phyloP scores from a whole-genome alignment of 305 asterid genomes.

The Fraxinus platypoda region DNA sequence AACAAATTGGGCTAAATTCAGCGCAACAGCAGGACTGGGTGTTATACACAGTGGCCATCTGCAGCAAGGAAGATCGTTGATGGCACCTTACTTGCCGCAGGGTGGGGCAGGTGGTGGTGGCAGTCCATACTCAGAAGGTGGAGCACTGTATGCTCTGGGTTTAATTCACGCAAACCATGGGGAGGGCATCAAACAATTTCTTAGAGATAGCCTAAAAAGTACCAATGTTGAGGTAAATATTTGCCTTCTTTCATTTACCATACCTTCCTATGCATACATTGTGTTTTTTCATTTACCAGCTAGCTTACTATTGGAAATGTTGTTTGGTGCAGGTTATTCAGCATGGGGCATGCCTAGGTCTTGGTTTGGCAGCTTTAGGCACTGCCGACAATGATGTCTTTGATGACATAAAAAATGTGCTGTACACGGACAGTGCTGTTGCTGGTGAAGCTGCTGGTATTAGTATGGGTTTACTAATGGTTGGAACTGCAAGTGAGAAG shows the following conservation, averaged over 20 bases:
- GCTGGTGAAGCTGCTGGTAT: slow-evolving; percentile 99
- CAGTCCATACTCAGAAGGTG: slow-evolving; percentile 85
- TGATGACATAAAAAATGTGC: slow-evolving; percentile 83
- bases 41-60: slow-evolving; percentile 96
- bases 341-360: slow-evolving; percentile 99
- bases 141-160: slow-evolving; percentile 58
- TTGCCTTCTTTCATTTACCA: neutral
- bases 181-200: slow-evolving; percentile 94
- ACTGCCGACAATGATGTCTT: slow-evolving; percentile 94
- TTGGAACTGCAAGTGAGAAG: slow-evolving; percentile 97
- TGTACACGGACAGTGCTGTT: slow-evolving; percentile 97
- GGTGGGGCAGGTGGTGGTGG: slow-evolving; percentile 89
- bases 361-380: slow-evolving; percentile 96
- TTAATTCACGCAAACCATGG: slow-evolving; percentile 96
- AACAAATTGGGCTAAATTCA: slow-evolving; percentile 97
- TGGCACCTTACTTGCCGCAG: slow-evolving; percentile 98
- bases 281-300: neutral
- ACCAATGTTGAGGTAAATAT: slow-evolving; percentile 73
- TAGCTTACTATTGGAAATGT: slow-evolving; percentile 6
- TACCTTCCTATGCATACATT: neutral
- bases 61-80: slow-evolving; percentile 96
- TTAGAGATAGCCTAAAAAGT: slow-evolving; percentile 85
- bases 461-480: slow-evolving; percentile 97
- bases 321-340: slow-evolving; percentile 77
- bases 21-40: slow-evolving; percentile 99